phyloP scores from a whole-genome alignment of 176 grass and related monocot genomes.

The Avena atlantica region DNA sequence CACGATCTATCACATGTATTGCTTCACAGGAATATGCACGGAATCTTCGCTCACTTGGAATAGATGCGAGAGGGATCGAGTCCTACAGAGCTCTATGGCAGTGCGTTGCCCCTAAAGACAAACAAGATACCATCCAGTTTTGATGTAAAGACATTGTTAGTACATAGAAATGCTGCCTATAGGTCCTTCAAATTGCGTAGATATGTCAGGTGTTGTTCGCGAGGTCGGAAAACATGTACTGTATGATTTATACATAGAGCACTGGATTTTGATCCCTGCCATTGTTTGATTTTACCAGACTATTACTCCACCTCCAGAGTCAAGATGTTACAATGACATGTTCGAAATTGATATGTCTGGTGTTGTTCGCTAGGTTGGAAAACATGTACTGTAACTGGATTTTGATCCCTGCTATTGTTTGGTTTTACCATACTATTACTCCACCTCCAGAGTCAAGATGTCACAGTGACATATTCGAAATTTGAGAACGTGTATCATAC shows the following conservation, averaged over 20 bases:
- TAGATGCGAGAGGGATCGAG: conserved; percentile 72
- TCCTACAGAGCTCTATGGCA: conserved; percentile 83
- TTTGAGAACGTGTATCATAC: no score
- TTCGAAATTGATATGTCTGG: conserved; percentile 5
- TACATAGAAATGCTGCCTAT: conserved; percentile 44
- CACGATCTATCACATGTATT: conserved; percentile 1
- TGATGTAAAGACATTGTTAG: conserved; percentile 51
- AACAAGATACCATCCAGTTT: conserved; percentile 73
- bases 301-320: background rate
- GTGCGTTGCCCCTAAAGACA: conserved; percentile 95
- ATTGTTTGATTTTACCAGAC: background rate
- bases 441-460: background rate
- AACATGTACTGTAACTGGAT: conserved; percentile 9
- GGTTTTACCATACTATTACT: background rate
- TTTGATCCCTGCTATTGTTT: conserved; percentile 10
- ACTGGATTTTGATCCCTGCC: conserved; percentile 31
- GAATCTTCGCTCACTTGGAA: conserved; percentile 72
- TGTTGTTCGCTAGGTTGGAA: conserved; percentile 26
- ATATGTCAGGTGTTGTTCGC: conserved; percentile 31
- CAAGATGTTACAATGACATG: conserved; percentile 24
- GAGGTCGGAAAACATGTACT: background rate
- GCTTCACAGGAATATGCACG: conserved; percentile 86
- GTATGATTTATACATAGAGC: conserved; percentile 38
- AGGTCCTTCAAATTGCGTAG: conserved; percentile 42
- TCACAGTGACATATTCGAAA: conserved; percentile 4